Conservation (phyloP, 192 early-diverging fungal genomes). For the Gamsiella multidivaricata region DNA sequence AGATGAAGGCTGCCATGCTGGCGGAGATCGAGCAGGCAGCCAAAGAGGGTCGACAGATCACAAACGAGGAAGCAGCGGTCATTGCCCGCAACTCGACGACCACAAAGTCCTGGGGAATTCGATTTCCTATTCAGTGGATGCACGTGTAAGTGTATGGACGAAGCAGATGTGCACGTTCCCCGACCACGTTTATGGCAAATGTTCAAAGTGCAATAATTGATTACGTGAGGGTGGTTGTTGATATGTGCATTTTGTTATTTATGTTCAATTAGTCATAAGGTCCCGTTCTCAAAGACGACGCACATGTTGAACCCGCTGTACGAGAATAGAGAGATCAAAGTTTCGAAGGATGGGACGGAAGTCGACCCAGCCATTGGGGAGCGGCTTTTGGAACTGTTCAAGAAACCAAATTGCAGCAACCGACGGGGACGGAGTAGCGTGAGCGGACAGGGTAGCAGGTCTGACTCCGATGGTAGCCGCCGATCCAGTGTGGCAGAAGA, state of each 20-base stretch:
- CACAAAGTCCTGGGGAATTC: slow-evolving; percentile 59
- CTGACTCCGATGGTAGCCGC: slow-evolving; percentile 31
- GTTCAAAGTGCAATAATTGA: background rate
- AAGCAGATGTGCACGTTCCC: background rate
- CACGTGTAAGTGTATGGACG: slow-evolving; percentile 53
- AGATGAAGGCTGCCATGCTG: slow-evolving; percentile 36
- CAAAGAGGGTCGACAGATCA: slow-evolving; percentile 46
- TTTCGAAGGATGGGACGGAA: slow-evolving; percentile 62
- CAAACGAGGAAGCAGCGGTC: slow-evolving; percentile 47
- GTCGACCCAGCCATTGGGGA: slow-evolving; percentile 57
- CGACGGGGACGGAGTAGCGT: slow-evolving; percentile 22
- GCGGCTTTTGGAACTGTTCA: slow-evolving; percentile 51
- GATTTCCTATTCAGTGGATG: slow-evolving; percentile 59
- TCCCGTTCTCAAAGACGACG: slow-evolving; percentile 56
- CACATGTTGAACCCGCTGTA: slow-evolving; percentile 60
- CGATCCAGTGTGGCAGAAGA: slow-evolving; percentile 33
- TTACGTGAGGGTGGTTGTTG: too few species aligned
- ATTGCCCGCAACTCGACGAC: slow-evolving; percentile 49
- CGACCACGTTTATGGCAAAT: background rate
- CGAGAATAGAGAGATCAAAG: slow-evolving; percentile 61
- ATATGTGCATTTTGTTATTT: too few species aligned
- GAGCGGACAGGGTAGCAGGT: slow-evolving; percentile 9
- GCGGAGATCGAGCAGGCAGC: slow-evolving; percentile 43
- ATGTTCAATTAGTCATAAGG: slow-evolving; percentile 45
- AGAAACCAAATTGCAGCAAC: slow-evolving; percentile 18